Percentiles rank a stretch among this genome's conserved stretches.
Conservation (phyloP, 108 stramenopile species). For the Nannochloropsis gaditana region DNA sequence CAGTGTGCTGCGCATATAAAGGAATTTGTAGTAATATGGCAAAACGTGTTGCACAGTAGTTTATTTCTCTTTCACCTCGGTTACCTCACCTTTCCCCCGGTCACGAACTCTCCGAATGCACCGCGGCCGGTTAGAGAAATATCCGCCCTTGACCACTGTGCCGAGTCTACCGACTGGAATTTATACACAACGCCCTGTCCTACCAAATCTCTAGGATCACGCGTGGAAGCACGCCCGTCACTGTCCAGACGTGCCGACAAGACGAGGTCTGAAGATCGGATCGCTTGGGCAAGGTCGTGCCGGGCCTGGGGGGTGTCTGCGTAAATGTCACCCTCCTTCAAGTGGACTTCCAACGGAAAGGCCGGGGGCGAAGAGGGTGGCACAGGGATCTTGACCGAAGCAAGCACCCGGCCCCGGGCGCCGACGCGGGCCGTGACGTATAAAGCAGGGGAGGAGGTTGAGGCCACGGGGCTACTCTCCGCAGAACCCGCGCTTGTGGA, state of each 20-base stretch:
- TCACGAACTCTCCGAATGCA: background rate
- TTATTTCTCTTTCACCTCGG: background rate
- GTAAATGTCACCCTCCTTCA: background rate
- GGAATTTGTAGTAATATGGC: too few relatives aligned
- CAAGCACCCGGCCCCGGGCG: background rate
- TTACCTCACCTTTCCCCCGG: background rate
- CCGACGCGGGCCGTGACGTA: background rate
- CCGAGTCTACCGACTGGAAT: background rate
- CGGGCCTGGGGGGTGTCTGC: background rate
- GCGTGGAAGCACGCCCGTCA: background rate
- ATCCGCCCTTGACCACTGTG: conserved; percentile 16
- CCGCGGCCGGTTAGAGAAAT: background rate
- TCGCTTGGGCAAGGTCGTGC: background rate
- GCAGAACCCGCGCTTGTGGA: background rate
- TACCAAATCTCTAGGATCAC: background rate
- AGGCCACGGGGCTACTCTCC: background rate
- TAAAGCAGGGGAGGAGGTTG: background rate
- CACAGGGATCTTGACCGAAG: background rate
- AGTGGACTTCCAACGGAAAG: background rate
- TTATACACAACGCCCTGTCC: background rate
- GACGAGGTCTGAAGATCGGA: background rate
- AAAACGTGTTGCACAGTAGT: too few relatives aligned
- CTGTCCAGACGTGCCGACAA: background rate
- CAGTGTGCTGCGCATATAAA: too few relatives aligned
- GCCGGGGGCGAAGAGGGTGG: background rate